These are phyloP conservation scores for Chaetomium strumarium DNA, from an alignment of 2,329 filamentous ascomycete genomes.

Conservation along the genomic window DNA sequence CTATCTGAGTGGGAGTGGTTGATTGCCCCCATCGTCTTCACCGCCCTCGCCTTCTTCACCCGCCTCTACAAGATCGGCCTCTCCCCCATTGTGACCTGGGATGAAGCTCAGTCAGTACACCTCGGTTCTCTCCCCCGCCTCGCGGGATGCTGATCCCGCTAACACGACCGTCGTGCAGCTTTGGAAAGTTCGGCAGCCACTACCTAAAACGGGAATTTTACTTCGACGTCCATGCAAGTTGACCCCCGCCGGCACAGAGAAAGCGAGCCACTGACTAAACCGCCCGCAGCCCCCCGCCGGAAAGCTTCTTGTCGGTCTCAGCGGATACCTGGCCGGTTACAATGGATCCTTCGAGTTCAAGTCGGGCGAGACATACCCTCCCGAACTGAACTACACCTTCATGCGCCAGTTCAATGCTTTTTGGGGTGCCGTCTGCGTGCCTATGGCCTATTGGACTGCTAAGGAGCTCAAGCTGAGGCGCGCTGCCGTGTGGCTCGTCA, in stretches of 20 bases:
- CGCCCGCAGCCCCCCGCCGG: slow-evolving; percentile 71
- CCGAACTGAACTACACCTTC: slow-evolving; percentile 92
- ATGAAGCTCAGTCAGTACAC: slow-evolving; percentile 55
- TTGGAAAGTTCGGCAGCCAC: slow-evolving; percentile 97
- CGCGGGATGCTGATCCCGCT: slow-evolving; percentile 15
- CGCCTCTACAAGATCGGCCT: slow-evolving; percentile 64
- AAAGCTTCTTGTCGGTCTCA: slow-evolving; percentile 97
- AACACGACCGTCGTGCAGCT: slow-evolving; percentile 45
- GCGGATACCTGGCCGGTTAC: slow-evolving; percentile 93
- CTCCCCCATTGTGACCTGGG: slow-evolving; percentile 62
- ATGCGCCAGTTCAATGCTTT: slow-evolving; percentile 97
- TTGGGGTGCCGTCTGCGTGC: slow-evolving; percentile 88
- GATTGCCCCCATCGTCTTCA: slow-evolving; percentile 57
- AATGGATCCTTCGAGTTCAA: slow-evolving; percentile 99
- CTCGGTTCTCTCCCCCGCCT: slow-evolving; percentile 15
- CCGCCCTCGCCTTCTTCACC: slow-evolving; percentile 58
- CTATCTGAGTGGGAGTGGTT: slow-evolving; percentile 60
- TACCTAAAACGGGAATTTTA: slow-evolving; percentile 99
- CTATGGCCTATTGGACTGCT: slow-evolving; percentile 91
- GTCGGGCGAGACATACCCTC: slow-evolving; percentile 90
- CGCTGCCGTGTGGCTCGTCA: slow-evolving; percentile 88
- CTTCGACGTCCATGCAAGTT: slow-evolving; percentile 61
- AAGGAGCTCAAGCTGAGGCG: slow-evolving; percentile 82
- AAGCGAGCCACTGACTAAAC: slow-evolving; percentile 15
- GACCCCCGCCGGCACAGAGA: background rate